Evolutionary conservation across 352 stramenopile genomes (phyloP), one percentile per base, ranked within the genome.

Genomic region (Globisporangium radiosum): DNA sequence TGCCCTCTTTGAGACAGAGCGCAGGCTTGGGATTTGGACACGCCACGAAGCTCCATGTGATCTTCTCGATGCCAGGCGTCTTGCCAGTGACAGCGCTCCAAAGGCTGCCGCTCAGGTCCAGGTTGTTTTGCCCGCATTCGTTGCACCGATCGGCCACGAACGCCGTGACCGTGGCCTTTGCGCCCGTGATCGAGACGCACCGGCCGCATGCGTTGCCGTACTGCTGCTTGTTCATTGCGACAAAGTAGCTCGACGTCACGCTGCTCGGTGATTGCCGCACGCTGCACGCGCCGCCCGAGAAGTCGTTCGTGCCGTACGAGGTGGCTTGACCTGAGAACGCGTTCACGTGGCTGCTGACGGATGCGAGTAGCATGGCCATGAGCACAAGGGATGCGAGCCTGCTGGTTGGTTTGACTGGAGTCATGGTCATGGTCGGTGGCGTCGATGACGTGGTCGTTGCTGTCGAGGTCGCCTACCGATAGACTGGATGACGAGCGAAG

Each of bases 51-150:
- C 39, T 13, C 57, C 57, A 63, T 15, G 57, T 53, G 50, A 63
- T 57, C 19, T 15, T 15, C 33, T 63, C 57, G n/a, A 57, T 57
- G 4, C 57, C 57, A 0, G 49, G 57, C 3, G 57, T 57, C 57
- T 63, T 63, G 42, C 57, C 57, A 1, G 57, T 63, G 7, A 57
- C 57, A 0, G 57, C 57, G 1, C 15, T 63, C 57, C 57, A 63
- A 14, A 63, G 49, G 42, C 47, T 57, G 19, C 57, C 57, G 42
- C 57, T 63, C 17, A 63, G 37, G 50, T 63, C 57, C 25, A 63
- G 57, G 57, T 63, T 63, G 49, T 63, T 57, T 17, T 63, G 57
- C 2, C 57, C 57, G 50, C 57, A 63, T 50, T 63, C 57, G 50
- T 44, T 47, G 50, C 57, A 63, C 39, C 47, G 15, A 36, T 63